Evolutionary conservation across 2,329 filamentous ascomycete genomes (phyloP).

Genomic region (Orbilia blumenaviensis): DNA sequence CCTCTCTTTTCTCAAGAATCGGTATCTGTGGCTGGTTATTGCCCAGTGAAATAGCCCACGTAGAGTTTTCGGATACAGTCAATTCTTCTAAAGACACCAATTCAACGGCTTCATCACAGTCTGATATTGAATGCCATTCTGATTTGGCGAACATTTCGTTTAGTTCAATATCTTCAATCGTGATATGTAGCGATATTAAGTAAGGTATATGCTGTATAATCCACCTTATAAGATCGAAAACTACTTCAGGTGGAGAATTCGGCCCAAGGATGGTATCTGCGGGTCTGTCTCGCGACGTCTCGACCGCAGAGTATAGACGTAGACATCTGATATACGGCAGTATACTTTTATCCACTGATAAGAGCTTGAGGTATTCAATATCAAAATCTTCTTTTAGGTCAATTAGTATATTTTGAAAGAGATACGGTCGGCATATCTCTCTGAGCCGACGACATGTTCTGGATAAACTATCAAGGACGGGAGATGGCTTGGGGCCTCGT

Average conservation of each 20-base stretch:
- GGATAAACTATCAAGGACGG: not conserved
- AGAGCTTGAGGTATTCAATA: not conserved
- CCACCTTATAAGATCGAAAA: not conserved
- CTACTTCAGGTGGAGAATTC: not conserved
- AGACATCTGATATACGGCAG: not conserved
- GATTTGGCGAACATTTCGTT: constrained; percentile 1
- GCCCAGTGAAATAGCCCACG: not conserved
- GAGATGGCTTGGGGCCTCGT: not conserved
- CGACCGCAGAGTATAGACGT: not conserved
- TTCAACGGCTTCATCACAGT: not conserved
- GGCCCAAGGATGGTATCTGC: not conserved
- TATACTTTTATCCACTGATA: not conserved
- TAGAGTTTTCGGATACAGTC: constrained; percentile 2
- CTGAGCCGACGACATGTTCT: not conserved
- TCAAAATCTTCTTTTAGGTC: not conserved
- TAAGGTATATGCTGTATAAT: not conserved
- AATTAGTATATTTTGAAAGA: not conserved
- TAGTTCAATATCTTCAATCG: not conserved
- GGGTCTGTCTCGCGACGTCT: not conserved
- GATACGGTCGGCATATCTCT: constrained; percentile 8
- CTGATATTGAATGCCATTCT: not conserved
- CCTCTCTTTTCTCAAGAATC: not conserved
- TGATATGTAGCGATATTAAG: not conserved
- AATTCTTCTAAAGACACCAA: not conserved
- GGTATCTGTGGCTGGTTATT: not conserved